phyloP scores from a whole-genome alignment of 2,329 filamentous ascomycete species.

The Penicillium sp. region DNA sequence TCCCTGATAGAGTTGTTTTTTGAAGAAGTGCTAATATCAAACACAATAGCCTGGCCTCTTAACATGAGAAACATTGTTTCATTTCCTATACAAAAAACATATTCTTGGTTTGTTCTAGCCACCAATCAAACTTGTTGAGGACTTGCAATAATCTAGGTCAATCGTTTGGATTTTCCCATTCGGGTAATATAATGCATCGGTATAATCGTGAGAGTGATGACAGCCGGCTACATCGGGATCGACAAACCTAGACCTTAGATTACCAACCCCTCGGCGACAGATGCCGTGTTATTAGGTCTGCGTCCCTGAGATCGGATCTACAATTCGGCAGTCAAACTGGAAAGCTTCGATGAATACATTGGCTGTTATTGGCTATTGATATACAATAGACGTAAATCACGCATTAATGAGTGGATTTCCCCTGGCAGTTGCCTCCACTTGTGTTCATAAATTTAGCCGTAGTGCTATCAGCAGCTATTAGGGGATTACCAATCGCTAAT shows the following conservation, averaged over 20 bases:
- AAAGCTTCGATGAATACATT: background rate
- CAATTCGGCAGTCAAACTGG: background rate
- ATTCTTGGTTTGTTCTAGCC: background rate
- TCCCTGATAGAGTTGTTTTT: background rate
- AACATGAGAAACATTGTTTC: too few species aligned
- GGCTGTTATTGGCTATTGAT: background rate
- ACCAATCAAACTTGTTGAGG: too few species aligned
- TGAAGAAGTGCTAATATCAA: background rate
- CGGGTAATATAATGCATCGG: background rate
- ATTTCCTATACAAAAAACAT: background rate
- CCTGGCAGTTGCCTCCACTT: too few species aligned
- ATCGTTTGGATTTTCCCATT: background rate
- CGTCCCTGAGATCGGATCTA: too few species aligned
- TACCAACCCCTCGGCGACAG: background rate
- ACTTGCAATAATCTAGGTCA: background rate
- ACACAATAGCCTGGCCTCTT: background rate
- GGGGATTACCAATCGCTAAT: too few species aligned
- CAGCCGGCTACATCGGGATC: background rate
- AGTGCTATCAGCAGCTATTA: too few species aligned
- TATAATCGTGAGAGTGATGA: background rate
- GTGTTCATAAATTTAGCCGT: too few species aligned
- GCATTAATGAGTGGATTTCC: too few species aligned
- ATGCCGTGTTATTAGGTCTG: background rate
- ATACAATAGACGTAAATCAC: too few species aligned
- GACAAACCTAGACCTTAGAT: background rate